Evolutionary conservation across 306 rosid species (phyloP).

Genomic region (Cicer yamashitae): DNA sequence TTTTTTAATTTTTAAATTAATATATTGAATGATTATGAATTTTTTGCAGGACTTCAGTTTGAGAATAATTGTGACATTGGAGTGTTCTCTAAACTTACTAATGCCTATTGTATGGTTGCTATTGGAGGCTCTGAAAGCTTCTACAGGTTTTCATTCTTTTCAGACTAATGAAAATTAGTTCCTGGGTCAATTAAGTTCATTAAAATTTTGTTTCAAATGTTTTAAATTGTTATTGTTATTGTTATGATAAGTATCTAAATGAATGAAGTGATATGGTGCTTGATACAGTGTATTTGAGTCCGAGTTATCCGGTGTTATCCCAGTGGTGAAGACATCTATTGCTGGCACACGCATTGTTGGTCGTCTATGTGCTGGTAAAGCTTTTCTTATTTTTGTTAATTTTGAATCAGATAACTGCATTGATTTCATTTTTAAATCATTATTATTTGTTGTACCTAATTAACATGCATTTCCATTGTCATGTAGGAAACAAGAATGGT

Average conservation of each 20-base stretch:
- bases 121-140: slow-evolving; percentile 96
- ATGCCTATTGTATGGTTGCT: slow-evolving; percentile 94
- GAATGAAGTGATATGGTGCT: slow-evolving; percentile 26
- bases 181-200: neutral
- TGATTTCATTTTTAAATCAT: neutral
- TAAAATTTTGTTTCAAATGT: slow-evolving; percentile 22
- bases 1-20: slow-evolving; percentile 7
- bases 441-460: slow-evolving; percentile 12
- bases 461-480: slow-evolving; percentile 13
- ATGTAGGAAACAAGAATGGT: slow-evolving; percentile 90
- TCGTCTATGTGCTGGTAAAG: slow-evolving; percentile 89
- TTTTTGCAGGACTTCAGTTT: slow-evolving; percentile 76
- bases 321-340: slow-evolving; percentile 87
- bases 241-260: neutral
- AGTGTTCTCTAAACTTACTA: slow-evolving; percentile 94
- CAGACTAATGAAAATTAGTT: slow-evolving; percentile 6
- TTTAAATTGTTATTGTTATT: neutral
- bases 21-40: slow-evolving; percentile 13
- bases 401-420: neutral
- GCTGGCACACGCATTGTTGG: slow-evolving; percentile 89
- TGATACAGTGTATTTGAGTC: slow-evolving; percentile 69
- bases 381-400: neutral
- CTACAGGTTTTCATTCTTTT: slow-evolving; percentile 63
- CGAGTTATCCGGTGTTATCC: slow-evolving; percentile 82
- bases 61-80: slow-evolving; percentile 93